These are phyloP conservation scores for Kuraishia ogatae DNA, from an alignment of 805 yeast genomes.

Conservation along the genomic window DNA sequence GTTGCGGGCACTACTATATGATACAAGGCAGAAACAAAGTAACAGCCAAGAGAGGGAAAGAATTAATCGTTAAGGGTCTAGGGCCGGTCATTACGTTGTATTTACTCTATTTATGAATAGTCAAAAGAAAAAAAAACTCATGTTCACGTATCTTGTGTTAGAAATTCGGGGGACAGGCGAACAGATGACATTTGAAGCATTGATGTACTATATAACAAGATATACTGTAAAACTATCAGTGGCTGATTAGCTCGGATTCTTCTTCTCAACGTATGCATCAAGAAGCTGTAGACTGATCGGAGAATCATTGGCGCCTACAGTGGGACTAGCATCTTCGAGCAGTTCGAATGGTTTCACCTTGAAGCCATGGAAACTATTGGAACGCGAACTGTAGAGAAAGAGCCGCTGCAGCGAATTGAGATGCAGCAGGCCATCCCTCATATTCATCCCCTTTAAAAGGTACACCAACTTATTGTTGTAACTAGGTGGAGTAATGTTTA, in stretches of 20 bases:
- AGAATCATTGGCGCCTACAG: slow-evolving; percentile 39
- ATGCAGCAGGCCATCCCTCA: slow-evolving; percentile 8
- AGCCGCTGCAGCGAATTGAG: slow-evolving; percentile 1
- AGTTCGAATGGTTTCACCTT: slow-evolving; percentile 43
- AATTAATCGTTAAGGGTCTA: background rate
- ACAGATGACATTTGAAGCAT: background rate
- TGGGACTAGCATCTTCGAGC: slow-evolving; percentile 47
- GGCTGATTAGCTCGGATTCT: slow-evolving; percentile 27
- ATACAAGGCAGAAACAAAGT: background rate
- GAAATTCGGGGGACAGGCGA: background rate
- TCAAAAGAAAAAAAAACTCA: too few relatives aligned
- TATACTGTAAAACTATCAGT: too few relatives aligned
- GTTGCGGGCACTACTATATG: background rate
- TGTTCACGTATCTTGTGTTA: too few relatives aligned
- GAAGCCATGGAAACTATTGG: slow-evolving; percentile 25
- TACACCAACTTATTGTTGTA: slow-evolving; percentile 19
- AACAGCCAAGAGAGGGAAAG: background rate
- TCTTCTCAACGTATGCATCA: slow-evolving; percentile 39
- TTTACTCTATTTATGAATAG: too few relatives aligned
- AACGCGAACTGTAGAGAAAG: slow-evolving; percentile 16
- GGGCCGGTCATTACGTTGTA: background rate
- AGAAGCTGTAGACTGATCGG: slow-evolving; percentile 45
- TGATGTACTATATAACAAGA: background rate
- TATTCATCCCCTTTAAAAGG: slow-evolving; percentile 3
- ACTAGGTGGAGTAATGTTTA: slow-evolving; percentile 23